phyloP scores from a whole-genome alignment of 768 basidiomycete species.

The Russula earlei region DNA sequence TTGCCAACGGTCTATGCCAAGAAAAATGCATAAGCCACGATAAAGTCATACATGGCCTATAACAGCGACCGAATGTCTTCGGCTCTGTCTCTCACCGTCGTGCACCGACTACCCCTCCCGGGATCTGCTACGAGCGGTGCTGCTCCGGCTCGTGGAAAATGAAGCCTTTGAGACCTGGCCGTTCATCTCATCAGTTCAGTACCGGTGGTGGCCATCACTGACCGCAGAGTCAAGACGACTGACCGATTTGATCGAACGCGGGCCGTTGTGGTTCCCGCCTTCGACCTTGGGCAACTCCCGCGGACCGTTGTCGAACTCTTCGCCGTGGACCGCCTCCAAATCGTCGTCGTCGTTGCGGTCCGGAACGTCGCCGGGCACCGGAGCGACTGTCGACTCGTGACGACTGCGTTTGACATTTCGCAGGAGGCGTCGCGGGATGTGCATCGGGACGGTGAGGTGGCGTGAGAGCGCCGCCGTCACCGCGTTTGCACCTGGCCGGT shows the following conservation, averaged over 20 bases:
- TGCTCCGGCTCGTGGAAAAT: not conserved
- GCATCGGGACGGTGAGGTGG: not conserved
- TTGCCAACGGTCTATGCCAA: no score
- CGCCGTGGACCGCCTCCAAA: not conserved
- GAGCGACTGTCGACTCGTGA: not conserved
- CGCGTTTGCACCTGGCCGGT: no score
- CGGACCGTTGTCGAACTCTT: not conserved
- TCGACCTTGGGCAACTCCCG: not conserved
- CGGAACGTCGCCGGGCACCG: not conserved
- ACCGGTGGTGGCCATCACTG: no score
- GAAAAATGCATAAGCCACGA: no score
- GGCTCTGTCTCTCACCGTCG: no score
- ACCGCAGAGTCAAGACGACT: not conserved
- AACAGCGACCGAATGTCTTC: no score
- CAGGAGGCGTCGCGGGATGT: not conserved
- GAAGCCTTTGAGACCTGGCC: not conserved
- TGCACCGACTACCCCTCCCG: no score
- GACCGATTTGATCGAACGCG: not conserved
- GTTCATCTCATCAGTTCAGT: not conserved
- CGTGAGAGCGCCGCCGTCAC: not conserved
- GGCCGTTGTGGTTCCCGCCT: not conserved
- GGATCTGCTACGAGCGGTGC: not conserved
- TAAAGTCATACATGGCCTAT: no score
- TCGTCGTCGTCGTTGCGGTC: not conserved
- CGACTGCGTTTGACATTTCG: not conserved